phyloP scores from a whole-genome alignment of 345 rosid genomes.

The Syzygium jambos region DNA sequence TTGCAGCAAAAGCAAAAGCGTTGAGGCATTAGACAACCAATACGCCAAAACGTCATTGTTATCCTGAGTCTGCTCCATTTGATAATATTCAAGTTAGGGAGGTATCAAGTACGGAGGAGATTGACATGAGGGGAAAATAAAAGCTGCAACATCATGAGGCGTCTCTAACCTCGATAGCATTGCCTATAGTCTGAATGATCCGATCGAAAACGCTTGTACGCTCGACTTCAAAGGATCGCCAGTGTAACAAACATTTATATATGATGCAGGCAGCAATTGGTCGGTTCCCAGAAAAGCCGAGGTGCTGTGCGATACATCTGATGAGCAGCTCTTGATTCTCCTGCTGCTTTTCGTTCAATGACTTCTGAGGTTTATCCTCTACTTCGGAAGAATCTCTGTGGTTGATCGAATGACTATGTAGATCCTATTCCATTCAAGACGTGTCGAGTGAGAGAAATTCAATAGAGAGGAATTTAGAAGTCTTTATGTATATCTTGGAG shows the following conservation, averaged over 20 bases:
- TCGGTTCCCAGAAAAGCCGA: slow-evolving; percentile 71
- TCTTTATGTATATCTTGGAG: not conserved
- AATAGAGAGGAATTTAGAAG: not conserved
- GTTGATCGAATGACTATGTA: slow-evolving; percentile 63
- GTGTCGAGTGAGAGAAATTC: not conserved
- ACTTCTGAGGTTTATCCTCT: slow-evolving; percentile 84
- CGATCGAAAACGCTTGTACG: slow-evolving; percentile 84
- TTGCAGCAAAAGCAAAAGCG: slow-evolving; percentile 85
- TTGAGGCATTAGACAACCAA: slow-evolving; percentile 93
- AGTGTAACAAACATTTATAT: slow-evolving; percentile 85
- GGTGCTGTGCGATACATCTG: slow-evolving; percentile 82
- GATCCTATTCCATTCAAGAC: slow-evolving; percentile 41
- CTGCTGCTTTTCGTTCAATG: slow-evolving; percentile 90
- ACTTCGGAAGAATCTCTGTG: slow-evolving; percentile 57
- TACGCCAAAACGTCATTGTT: slow-evolving; percentile 80
- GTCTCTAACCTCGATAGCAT: slow-evolving; percentile 74
- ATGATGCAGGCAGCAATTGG: slow-evolving; percentile 91
- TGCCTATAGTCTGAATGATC: slow-evolving; percentile 87
- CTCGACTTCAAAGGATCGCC: slow-evolving; percentile 98
- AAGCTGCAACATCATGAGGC: not conserved
- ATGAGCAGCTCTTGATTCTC: slow-evolving; percentile 94
- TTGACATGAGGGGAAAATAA: not conserved
- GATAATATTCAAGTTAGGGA: slow-evolving; percentile 4
- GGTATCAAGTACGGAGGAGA: not conserved
- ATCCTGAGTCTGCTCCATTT: slow-evolving; percentile 57